Evolutionary conservation across 108 stramenopile genomes (phyloP).

Genomic region (Schizochytrium sp.): DNA sequence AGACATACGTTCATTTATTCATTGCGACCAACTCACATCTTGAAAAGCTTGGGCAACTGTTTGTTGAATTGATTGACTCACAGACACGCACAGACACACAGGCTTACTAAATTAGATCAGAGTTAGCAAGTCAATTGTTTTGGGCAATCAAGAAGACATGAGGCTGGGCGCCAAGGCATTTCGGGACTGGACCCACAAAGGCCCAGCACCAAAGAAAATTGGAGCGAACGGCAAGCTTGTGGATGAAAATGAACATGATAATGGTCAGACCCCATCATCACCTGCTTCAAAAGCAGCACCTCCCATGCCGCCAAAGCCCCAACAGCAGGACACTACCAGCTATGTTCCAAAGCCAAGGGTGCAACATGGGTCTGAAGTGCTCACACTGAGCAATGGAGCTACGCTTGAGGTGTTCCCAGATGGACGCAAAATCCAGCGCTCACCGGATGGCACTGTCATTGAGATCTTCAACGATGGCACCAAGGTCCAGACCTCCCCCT

Average conservation of each 20-base stretch:
- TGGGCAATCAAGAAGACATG: neutral
- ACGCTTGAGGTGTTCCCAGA: slow-evolving; percentile 2
- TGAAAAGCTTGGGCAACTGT: no score
- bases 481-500: neutral
- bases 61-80: no score
- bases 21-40: no score
- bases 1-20: no score
- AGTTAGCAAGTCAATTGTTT: no score
- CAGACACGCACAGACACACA: no score
- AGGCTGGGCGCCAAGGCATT: neutral
- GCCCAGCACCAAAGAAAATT: neutral
- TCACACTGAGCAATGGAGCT: slow-evolving; percentile 42
- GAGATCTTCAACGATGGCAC: slow-evolving; percentile 56
- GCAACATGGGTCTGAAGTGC: neutral
- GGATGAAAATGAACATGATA: neutral
- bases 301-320: neutral
- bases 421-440: slow-evolving; percentile 47
- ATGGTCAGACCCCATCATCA: neutral
- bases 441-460: slow-evolving; percentile 38
- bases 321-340: no score
- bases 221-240: slow-evolving; percentile 2
- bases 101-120: no score
- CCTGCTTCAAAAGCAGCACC: neutral
- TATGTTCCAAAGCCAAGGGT: neutral
- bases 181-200: neutral